These are phyloP conservation scores for Fusarium secorum DNA, from an alignment of 2,329 filamentous ascomycete genomes.

Conservation along the genomic window DNA sequence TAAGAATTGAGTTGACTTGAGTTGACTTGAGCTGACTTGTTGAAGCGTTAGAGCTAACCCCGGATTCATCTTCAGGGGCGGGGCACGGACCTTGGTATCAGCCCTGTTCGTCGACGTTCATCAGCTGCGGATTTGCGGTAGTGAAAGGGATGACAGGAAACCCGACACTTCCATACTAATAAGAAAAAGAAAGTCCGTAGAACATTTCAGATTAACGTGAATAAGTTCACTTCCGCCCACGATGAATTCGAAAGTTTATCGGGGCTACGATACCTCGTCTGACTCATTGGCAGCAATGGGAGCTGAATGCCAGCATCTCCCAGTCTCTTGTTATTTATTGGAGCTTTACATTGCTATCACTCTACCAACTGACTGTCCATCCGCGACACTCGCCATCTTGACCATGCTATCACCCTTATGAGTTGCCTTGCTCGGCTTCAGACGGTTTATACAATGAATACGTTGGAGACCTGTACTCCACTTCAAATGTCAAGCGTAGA, in stretches of 20 bases:
- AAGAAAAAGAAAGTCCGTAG: not conserved
- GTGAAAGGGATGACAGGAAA: not conserved
- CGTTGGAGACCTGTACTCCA: not conserved
- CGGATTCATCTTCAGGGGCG: slow-evolving; percentile 30
- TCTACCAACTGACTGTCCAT: not conserved
- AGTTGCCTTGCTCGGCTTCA: slow-evolving; percentile 14
- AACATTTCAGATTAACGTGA: fast-evolving
- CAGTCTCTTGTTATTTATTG: not conserved
- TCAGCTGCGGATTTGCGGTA: not conserved
- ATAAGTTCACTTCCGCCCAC: too few relatives aligned
- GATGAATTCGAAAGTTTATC: not conserved
- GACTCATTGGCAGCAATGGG: not conserved
- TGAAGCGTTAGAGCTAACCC: slow-evolving; percentile 30
- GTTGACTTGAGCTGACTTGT: not conserved
- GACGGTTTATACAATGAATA: not conserved
- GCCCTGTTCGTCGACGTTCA: not conserved
- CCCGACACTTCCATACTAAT: not conserved
- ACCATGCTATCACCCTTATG: fast-evolving
- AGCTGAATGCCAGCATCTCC: not conserved
- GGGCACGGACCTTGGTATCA: slow-evolving; percentile 8
- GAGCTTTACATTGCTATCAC: fast-evolving
- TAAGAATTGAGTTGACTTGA: not conserved
- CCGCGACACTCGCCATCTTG: fast-evolving
- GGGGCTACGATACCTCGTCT: not conserved
- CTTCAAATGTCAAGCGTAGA: not conserved